Conservation (phyloP, 352 stramenopile genomes). For the Globisporangium sylvaticum region DNA sequence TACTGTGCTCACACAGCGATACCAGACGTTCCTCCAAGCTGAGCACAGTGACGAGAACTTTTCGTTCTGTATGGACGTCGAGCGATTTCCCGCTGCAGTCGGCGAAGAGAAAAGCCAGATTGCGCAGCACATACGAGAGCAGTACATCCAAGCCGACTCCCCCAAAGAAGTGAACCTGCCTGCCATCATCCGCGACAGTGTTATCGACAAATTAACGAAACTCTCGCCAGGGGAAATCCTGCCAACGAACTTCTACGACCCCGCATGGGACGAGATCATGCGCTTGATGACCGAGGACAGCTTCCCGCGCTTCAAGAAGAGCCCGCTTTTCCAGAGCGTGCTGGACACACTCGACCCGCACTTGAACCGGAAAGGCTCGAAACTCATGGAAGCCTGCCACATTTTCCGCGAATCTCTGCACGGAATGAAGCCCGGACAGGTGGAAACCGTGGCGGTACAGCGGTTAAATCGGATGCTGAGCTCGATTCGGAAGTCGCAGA, state of each 20-base stretch:
- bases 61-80: slow-evolving; percentile 65
- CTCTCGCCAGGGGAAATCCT: slow-evolving; percentile 24
- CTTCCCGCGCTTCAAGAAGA: slow-evolving; percentile 81
- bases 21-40: slow-evolving; percentile 58
- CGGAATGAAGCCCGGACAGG: slow-evolving; percentile 45
- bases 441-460: slow-evolving; percentile 45
- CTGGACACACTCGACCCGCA: slow-evolving; percentile 62
- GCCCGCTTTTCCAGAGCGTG: slow-evolving; percentile 54
- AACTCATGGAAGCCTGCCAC: slow-evolving; percentile 60
- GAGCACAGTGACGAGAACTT: slow-evolving; percentile 84
- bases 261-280: slow-evolving; percentile 72
- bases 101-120: slow-evolving; percentile 28
- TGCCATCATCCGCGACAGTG: slow-evolving; percentile 44
- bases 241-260: slow-evolving; percentile 44
- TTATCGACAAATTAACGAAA: slow-evolving; percentile 31
- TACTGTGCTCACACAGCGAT: slow-evolving; percentile 49
- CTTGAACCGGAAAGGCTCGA: slow-evolving; percentile 57
- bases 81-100: slow-evolving; percentile 35
- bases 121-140: slow-evolving; percentile 40
- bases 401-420: slow-evolving; percentile 71
- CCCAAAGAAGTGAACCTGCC: slow-evolving; percentile 75
- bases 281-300: slow-evolving; percentile 78
- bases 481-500: slow-evolving; percentile 60
- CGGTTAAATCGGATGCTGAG: slow-evolving; percentile 66
- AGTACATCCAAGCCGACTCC: slow-evolving; percentile 54